These are phyloP conservation scores for Millerozyma miso DNA, from an alignment of 805 yeast species.

Conservation along the genomic window DNA sequence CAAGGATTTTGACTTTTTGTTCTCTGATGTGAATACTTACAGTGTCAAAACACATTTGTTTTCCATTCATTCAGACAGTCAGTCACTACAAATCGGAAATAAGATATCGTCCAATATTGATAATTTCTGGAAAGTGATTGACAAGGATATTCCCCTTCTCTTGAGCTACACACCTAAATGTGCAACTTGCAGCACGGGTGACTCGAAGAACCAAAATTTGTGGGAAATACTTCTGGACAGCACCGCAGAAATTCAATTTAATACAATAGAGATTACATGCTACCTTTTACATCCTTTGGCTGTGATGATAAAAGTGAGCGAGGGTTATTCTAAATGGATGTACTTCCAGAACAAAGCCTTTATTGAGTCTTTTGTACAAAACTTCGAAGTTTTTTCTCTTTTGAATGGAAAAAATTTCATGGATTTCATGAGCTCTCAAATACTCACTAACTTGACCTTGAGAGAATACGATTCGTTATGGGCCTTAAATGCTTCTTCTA, in stretches of 20 bases:
- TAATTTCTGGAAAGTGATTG: background rate
- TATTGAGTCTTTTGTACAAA: conserved; percentile 14
- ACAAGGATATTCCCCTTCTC: background rate
- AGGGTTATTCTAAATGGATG: background rate
- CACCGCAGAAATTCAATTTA: background rate
- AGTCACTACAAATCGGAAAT: background rate
- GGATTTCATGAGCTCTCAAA: conserved; percentile 24
- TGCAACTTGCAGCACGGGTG: background rate
- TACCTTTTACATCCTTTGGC: background rate
- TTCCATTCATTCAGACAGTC: background rate
- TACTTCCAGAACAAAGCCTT: background rate
- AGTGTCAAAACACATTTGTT: background rate
- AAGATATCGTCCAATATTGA: background rate
- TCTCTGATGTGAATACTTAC: background rate
- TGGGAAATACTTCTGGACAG: background rate
- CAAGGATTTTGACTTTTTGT: background rate
- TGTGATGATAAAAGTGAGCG: background rate
- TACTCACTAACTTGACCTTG: conserved; percentile 13
- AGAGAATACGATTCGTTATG: conserved; percentile 7
- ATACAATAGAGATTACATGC: background rate
- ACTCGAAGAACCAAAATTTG: background rate
- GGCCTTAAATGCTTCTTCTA: conserved; percentile 12
- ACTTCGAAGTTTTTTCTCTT: conserved; percentile 13
- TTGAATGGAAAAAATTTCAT: conserved; percentile 14
- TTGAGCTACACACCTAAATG: background rate